phyloP scores from a whole-genome alignment of 129 eudicot species.

The Logfia minima region DNA sequence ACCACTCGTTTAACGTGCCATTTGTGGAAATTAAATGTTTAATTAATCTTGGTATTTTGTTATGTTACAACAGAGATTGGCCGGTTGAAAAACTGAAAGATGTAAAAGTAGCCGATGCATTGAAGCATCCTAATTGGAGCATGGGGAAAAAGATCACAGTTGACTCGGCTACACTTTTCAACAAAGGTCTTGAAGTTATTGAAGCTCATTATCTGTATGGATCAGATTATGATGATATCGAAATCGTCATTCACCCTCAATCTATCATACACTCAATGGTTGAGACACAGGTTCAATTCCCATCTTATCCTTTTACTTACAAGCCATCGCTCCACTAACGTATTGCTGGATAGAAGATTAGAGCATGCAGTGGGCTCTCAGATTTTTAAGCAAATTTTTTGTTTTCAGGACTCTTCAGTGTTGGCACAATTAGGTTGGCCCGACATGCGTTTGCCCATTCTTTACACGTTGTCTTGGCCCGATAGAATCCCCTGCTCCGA shows the following conservation, averaged over 20 bases:
- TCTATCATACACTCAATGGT: conserved; percentile 98
- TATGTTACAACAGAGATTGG: conserved; percentile 66
- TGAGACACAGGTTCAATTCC: conserved; percentile 77
- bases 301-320: background rate
- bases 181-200: conserved; percentile 97
- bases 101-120: conserved; percentile 95
- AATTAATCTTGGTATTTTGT: background rate
- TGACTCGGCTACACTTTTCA: conserved; percentile 96
- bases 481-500: conserved; percentile 88
- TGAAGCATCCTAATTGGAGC: conserved; percentile 99
- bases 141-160: conserved; percentile 98
- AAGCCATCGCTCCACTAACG: background rate
- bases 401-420: conserved; percentile 80
- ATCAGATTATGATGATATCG: conserved; percentile 79
- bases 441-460: conserved; percentile 95
- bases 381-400: background rate
- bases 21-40: background rate
- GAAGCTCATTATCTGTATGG: conserved; percentile 99
- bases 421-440: conserved; percentile 99
- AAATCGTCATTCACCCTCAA: conserved; percentile 94
- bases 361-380: background rate
- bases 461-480: conserved; percentile 94
- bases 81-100: conserved; percentile 94
- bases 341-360: background rate
- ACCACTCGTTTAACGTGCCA: background rate